Evolutionary conservation across 176 grass and related monocot species (phyloP), one percentile per base, ranked within the genome.

Genomic region (Thalia dealbata): DNA sequence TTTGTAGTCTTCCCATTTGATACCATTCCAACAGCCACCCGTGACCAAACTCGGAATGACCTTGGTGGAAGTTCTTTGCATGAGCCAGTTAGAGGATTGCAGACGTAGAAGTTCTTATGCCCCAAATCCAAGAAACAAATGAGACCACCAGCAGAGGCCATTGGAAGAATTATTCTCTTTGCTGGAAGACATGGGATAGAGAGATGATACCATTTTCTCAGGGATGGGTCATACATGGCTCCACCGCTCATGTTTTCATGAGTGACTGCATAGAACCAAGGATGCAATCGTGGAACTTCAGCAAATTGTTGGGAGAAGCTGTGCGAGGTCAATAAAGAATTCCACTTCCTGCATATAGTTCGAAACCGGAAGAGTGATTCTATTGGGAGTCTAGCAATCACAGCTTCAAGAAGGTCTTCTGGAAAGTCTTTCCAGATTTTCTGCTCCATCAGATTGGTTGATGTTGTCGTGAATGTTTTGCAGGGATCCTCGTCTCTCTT

Each of bases 231-330:
- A 59, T 91, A 99, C 74, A 99, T 86, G 45, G 81, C 84, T 82
- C 91, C 81, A 71, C 82, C 83, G 38, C 82, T 85, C 46, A 71
- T 84, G 62, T 88, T 89, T 80, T 96, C 84, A 63, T 93, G 83
- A 67, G 87, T 93, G 79, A 93, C 85, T 74, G 95, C 82, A 84
- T 91, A 92, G 77, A 99, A 81, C 95, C 95, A 99, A 73, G 95
- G 82, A 69, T 79, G 74, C 45, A 73, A 75, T 58, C 76, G 79
- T 16, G 85, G 83, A 68, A 82, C 83, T 84, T 86, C 84, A 67
- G 84, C 76, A 75, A 82, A 88, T 23, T 82, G 78, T 30, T 78
- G 75, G 46, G 85, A 78, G 73, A 97, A 97, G 73, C 72, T 90
- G 50, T 73, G 76, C 63, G 90, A 99, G 56, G 76, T 81, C 67